Evolutionary conservation across 257 asterid genomes (phyloP), one percentile per base, ranked within the genome.

Genomic region (Salvia miltiorrhiza): DNA sequence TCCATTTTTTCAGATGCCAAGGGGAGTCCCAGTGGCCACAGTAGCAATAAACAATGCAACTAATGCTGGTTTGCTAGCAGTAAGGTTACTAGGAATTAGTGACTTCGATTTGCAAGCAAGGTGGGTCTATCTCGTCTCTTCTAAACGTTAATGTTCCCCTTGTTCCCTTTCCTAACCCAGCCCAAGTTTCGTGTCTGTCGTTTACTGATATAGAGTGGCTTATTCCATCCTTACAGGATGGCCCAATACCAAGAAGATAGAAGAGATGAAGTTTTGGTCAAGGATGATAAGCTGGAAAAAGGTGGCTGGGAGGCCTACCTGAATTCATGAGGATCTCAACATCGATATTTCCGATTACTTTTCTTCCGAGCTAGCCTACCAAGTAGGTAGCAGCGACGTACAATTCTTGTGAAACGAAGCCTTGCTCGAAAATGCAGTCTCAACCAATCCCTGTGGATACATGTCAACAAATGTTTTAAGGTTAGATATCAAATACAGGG

Each of bases 11-110:
- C 54, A 93, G 99, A 93, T 93, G 99, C 99, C 99, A 14, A 90
- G 96, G 79, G 97, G 97, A 40, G 93, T 90, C 26, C 99, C 99
- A 5, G 97, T 93, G 55, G 97, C 99, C 26, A 93, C 99, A 2
- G 93, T 93, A 8, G 96, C 96, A 16, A 87, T 93, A 80, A 90
- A 90, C 74, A 90, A 88, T 19, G 96, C 99, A 58, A 93, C 97
- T 35, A 93, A 93, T 80, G 97, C 99, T n/a, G 99, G 91, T 69
- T 65, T 90, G 57, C 80, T 93, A 61, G 99, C 99, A 61, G 87
- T 90, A 72, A 83, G 95, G 78, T 65, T 90, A 70, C 76, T 93
- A 66, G 99, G 99, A 62, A 80, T 86, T 48, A 83, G 89, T 55
- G 99, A 93, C 76, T 65, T 78, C 3, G 84, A 83, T 32, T 77